Evolutionary conservation across 441 rosid genomes (phyloP), one percentile per base, ranked within the genome.

Genomic region (Pelargonium citronellum): DNA sequence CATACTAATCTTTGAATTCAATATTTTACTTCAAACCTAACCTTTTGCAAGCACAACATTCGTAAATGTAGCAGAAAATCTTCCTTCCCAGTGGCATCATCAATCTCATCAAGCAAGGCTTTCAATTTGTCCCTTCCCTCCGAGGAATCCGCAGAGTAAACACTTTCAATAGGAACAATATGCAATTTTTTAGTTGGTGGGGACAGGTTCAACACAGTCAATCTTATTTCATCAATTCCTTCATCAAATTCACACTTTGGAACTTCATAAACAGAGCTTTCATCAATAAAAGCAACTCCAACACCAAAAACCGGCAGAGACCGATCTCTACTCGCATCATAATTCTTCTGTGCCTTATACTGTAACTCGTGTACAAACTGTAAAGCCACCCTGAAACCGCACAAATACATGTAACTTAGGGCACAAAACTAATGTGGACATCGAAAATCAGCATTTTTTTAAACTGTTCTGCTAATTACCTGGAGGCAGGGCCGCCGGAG

Each of bases 341-440:
- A 92, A 79, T 90, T 90, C 84, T 82, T 92, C 79, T 86, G 92
- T 17, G 93, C 90, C 81, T 80, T 90, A 49, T 64, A 70, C 73
- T 95, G 99, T 89, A 92, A 73, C 76, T 87, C 95, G 60, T 92
- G 96, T 22, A 95, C 91, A 79, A 91, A 95, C 66, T 95, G 94
- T 53, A 95, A 76, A 80, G 80, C 88, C 73, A 95, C 95, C 82
- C 99, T 94, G 65, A 77, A 75, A 67, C 43, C 1, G 13, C 27
- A 34, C 24, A 63, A 10, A 63, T 27, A 9, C 9, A 60, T 60
- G 12, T 49, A 12, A 49, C 5, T 10, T 20, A 19, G 7, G 34
- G 24, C 3, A 39, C 20, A 65, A 10, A 39, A 39, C 15, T 9
- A 17, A 1, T 5, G 6, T 8, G 8, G 19, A 19, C 7, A n/a